These are phyloP conservation scores for Penstemon davidsonii DNA, from an alignment of 257 asterid species.

Conservation along the genomic window DNA sequence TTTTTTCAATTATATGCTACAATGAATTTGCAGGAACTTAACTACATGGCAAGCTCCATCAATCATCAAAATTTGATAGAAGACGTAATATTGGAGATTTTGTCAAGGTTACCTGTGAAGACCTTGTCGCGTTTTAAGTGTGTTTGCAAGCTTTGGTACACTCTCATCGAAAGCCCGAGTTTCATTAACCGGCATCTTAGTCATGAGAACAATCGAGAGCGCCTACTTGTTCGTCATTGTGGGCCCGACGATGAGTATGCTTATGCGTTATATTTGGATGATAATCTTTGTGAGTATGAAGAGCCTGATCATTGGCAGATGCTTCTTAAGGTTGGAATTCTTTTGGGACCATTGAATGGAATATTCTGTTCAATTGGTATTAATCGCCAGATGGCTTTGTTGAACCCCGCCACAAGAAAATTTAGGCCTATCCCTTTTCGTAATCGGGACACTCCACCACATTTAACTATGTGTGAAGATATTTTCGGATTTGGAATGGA, in stretches of 20 bases:
- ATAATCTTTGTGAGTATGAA: not conserved
- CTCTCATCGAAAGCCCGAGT: not conserved
- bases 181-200: not conserved
- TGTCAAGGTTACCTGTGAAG: not conserved
- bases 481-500: conserved; percentile 46
- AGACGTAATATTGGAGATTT: not conserved
- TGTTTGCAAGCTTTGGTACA: not conserved
- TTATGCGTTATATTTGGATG: not conserved
- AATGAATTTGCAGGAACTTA: too few relatives aligned
- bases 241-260: not conserved
- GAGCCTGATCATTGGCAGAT: not conserved
- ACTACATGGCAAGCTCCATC: not conserved
- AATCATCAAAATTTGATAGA: not conserved
- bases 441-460: conserved; percentile 23
- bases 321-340: not conserved
- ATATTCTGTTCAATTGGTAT: not conserved
- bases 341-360: conserved; percentile 1
- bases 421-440: not conserved
- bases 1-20: too few relatives aligned
- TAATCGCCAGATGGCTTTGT: not conserved
- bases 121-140: not conserved
- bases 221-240: not conserved
- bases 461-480: conserved; percentile 27
- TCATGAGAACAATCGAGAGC: not conserved
- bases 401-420: not conserved